Evolutionary conservation across 345 rosid genomes (phyloP), one percentile per base, ranked within the genome.

Genomic region (Carallia brachiata): DNA sequence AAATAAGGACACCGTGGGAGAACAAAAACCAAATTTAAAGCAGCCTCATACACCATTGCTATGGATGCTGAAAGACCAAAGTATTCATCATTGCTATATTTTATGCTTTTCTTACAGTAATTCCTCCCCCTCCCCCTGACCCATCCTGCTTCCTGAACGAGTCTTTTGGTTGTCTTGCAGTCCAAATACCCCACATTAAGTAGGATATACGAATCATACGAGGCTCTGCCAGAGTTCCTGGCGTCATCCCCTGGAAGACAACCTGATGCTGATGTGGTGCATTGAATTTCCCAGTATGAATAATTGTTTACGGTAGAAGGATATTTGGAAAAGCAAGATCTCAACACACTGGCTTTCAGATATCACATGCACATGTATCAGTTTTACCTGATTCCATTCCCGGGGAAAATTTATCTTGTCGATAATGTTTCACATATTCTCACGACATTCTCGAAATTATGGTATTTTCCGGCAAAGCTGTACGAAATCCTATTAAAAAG

Each of bases 181-280:
- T 69, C 84, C 62, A 79, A 77, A 69, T 87, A 65, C 68, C 89
- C 85, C 4, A 80, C 73, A 36, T 70, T 87, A 36, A 58, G 67
- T 50, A 73, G 81, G 75, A 39, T 85, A 48, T 70, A 73, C 9
- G 89, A 82, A 65, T 77, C 86, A 1, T 76, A 63, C 70, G 73
- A 77, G 72, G 50, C 62, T 23, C 63, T 85, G 23, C 87, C 84
- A 3, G 87, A 82, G 75, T 87, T 74, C 71, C 13, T 36, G 52
- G 87, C 82, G 40, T 74, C 87, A 15, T 74, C 72, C 6, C 91
- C 87, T 1, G 72, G 75, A 64, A 60, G 61, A 39, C 91, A 87
- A 62, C 86, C 89, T 4, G 89, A 85, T 74, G 85, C 87, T 4
- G 89, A 83, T 74, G 86, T 81, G 1, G 62, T 58, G 62, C 67